These are phyloP conservation scores for Rhizopus arrhizus DNA, from an alignment of 371 early-diverging fungal species.

Conservation along the genomic window DNA sequence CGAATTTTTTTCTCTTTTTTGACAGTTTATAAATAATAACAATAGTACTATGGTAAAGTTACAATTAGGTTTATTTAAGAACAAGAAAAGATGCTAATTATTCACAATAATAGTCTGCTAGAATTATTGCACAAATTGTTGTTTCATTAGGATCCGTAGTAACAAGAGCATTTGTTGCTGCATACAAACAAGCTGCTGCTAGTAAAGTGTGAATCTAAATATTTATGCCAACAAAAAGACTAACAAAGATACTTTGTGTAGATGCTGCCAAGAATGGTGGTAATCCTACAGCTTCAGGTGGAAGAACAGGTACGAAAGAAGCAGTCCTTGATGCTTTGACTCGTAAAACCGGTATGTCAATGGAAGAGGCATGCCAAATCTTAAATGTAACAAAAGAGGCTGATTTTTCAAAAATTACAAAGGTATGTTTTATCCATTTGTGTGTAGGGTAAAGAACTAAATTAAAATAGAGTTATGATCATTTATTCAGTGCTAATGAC, in stretches of 20 bases:
- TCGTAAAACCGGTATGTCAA: constrained; percentile 81
- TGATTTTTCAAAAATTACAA: constrained; percentile 69
- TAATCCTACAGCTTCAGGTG: constrained; percentile 50
- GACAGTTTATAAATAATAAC: no score
- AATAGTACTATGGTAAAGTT: no score
- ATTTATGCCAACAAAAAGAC: not conserved
- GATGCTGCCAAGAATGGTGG: constrained; percentile 70
- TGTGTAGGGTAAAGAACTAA: not conserved
- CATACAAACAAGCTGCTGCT: constrained; percentile 89
- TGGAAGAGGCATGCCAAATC: constrained; percentile 93
- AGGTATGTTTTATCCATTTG: constrained; percentile 46
- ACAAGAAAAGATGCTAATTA: no score
- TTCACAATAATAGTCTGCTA: constrained; percentile 48
- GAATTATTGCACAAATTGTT: constrained; percentile 85
- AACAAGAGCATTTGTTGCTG: constrained; percentile 92
- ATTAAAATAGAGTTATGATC: constrained; percentile 77
- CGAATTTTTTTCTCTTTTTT: no score
- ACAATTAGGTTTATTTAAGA: no score
- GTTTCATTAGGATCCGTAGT: constrained; percentile 84
- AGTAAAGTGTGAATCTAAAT: constrained; percentile 60
- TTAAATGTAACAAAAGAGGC: constrained; percentile 83
- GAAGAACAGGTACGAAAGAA: constrained; percentile 43
- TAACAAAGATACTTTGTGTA: constrained; percentile 13
- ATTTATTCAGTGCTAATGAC: constrained; percentile 88
- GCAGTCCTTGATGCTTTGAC: constrained; percentile 76